A percentile compares a stretch with the other conserved stretches of the same genome.
phyloP scores from a whole-genome alignment of 345 rosid species.

The Mallotus nudiflorus region DNA sequence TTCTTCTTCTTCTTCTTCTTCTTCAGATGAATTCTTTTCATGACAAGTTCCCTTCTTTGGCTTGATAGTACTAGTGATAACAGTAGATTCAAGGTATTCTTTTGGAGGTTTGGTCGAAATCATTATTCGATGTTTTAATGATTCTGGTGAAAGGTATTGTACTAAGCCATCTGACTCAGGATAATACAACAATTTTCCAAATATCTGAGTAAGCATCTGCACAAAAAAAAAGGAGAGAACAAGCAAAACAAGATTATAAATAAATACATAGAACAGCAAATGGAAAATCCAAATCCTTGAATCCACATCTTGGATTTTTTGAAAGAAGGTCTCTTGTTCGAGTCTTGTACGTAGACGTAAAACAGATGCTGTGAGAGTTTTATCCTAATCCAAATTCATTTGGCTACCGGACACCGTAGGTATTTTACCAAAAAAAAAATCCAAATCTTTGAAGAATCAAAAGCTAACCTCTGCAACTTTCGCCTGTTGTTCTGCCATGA shows the following conservation, averaged over 20 bases:
- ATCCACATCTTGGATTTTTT: no score
- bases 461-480: constrained; percentile 77
- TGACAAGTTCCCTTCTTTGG: constrained; percentile 29
- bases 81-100: constrained; percentile 65
- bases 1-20: constrained; percentile 63
- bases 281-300: constrained; percentile 15
- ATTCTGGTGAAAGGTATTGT: constrained; percentile 76
- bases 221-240: constrained; percentile 4
- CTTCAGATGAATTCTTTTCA: constrained; percentile 33
- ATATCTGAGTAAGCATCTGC: constrained; percentile 76
- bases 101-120: constrained; percentile 97
- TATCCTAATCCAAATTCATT: no score
- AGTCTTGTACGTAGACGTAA: no score
- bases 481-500: constrained; percentile 72
- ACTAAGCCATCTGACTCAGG: constrained; percentile 71
- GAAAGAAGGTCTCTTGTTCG: no score
- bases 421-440: no score
- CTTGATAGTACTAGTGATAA: constrained; percentile 24
- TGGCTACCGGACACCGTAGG: no score
- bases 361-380: no score
- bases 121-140: constrained; percentile 60
- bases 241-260: neutral
- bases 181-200: constrained; percentile 70
- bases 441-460: no score
- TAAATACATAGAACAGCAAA: neutral